Base-by-base conservation (phyloP, 176 grass and related monocot genomes). In the Triticum timopheevii region DNA sequence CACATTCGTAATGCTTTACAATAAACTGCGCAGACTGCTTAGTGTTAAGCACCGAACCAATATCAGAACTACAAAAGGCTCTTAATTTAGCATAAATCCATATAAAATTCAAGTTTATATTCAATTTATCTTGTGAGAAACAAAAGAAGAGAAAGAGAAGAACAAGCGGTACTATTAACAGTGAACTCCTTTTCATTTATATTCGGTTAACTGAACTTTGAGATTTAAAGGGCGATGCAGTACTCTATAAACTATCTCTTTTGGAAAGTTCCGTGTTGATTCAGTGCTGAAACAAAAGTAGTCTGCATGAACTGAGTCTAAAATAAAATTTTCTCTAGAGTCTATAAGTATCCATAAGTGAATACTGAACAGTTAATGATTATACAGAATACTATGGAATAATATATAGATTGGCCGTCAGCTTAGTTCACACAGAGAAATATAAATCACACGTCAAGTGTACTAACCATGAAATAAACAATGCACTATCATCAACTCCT, bases 381-480 rank as follows among this genome's bases (percentile, higher is more conserved):
- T 82, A 49, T 76, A 76, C 3, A 25, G 76, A 68, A 20, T 61
- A 54, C 12, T 63, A 42, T 56, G 28, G 6, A 19, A 13, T 68
- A 76, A 82, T 68, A 83, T 62, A 44, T 2, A 69, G n/a, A 67
- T 36, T 77, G 12, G 52, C 47, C 25, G 77, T 66, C 11, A n/a
- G 62, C 58, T 59, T 34, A 88, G 31, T 20, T 65, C 20, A 83
- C 3, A 33, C 22, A 22, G 54, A 66, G 20, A 75, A 82, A 69
- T 59, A 69, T 0, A 44, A 82, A 86, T 10, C 24, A 31, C 4
- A 36, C n/a, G 75, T 25, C 42, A 39, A 81, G 62, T 6, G 16
- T 27, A 87, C 77, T 76, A 89, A 97, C 95, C 95, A 97, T 66
- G 92, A 95, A 74, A 95, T 13, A 45, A 97, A 97, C 52, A 49